Conservation (phyloP, 2,329 filamentous ascomycete genomes). For the Lachnellula cervina region DNA sequence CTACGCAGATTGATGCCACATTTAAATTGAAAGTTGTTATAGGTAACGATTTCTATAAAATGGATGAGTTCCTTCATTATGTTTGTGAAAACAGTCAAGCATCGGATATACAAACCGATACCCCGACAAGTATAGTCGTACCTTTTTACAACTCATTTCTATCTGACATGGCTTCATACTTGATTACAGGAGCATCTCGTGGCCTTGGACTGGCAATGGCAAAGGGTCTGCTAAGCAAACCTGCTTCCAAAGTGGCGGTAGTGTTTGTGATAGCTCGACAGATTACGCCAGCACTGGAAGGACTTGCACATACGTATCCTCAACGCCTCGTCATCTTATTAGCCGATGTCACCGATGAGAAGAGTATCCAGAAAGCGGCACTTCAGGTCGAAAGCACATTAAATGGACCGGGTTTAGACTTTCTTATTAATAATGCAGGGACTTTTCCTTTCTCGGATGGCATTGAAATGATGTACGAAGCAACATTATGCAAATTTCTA, state of each 20-base stretch:
- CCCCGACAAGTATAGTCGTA: no score
- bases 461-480: conserved; percentile 1
- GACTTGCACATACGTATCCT: conserved; percentile 31
- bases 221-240: conserved; percentile 27
- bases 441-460: conserved; percentile 8
- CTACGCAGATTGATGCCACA: no score
- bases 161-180: no score
- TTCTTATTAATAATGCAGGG: conserved; percentile 43
- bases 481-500: no score
- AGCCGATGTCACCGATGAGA: conserved; percentile 33
- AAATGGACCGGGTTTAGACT: conserved; percentile 38
- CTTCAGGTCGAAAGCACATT: conserved; percentile 31
- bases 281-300: conserved; percentile 31
- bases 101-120: no score
- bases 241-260: conserved; percentile 22
- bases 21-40: no score
- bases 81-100: no score
- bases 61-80: no score
- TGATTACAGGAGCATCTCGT: conserved; percentile 32
- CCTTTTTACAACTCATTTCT: no score
- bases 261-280: conserved; percentile 39
- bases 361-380: conserved; percentile 33
- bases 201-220: conserved; percentile 34
- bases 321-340: conserved; percentile 34
- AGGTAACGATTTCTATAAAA: no score